These are phyloP conservation scores for Cyclotella cryptica DNA, from an alignment of 108 stramenopile species.

Conservation along the genomic window DNA sequence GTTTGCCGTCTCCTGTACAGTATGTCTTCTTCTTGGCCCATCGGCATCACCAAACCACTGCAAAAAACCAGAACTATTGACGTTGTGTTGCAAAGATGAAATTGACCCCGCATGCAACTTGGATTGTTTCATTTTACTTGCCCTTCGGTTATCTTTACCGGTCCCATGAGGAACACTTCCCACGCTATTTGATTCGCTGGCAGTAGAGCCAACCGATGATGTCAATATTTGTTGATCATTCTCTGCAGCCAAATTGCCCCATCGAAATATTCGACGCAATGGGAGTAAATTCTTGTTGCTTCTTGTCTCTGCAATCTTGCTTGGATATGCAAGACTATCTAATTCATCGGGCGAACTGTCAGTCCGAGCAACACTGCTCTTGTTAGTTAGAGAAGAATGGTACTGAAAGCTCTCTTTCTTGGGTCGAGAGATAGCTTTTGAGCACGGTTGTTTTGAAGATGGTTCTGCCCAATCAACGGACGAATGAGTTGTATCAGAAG, in stretches of 20 bases:
- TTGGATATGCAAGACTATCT: background rate
- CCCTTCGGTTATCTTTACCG: background rate
- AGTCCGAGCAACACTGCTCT: background rate
- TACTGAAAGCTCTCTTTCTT: background rate
- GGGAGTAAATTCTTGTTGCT: conserved; percentile 1
- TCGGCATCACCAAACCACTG: conserved; percentile 2
- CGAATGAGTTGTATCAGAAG: background rate
- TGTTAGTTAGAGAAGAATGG: background rate
- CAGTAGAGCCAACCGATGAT: background rate
- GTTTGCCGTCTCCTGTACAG: background rate
- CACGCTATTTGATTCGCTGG: background rate
- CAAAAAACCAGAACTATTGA: background rate
- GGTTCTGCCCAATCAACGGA: too few relatives aligned
- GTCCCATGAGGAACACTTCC: background rate
- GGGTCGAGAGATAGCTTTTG: background rate
- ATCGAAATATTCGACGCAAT: conserved; percentile 9
- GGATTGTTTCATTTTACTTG: background rate
- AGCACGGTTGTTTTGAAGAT: background rate
- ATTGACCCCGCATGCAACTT: background rate
- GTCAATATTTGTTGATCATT: background rate
- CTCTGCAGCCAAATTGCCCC: conserved; percentile 2
- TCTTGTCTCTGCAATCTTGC: background rate
- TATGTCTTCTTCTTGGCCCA: background rate
- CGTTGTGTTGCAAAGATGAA: background rate
- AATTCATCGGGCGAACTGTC: background rate